Base-by-base conservation (phyloP, 495 filamentous ascomycete species). In the Neurospora intermedia region DNA sequence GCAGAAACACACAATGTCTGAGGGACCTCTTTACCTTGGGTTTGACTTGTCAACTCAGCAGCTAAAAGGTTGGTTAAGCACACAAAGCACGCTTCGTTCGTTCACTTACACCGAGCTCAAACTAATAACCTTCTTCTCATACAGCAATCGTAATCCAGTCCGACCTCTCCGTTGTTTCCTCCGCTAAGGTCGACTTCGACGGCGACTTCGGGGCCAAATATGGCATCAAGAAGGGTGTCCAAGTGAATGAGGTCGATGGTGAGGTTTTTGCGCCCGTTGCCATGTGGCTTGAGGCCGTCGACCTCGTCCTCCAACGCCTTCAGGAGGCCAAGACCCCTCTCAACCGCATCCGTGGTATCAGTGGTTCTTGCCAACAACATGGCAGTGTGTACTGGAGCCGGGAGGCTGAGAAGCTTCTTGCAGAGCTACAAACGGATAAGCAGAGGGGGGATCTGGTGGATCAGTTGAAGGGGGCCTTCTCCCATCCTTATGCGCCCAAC, bases 41-140 rank as follows among this genome's bases (percentile, higher is more conserved):
- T 95, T 98, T 80, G 95, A 99, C 81, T 91, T 99, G 69, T 97
- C 94, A 38, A 98, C 96, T 72, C 96, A 98, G 82, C 94, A 97
- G 80, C 85, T 98, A 39, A 99, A 99, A 87, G 93, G 92, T 87
- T 75, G 73, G 82, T 80, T 31, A 18, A 20, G 40, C 74, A 41
- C 66, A 71, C 20, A 6, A 54, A 3, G 20, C 48, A 27, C 0
- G 11, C 27, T 18, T 66, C 27, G 3, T 35, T 31, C 15, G 13
- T 66, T 42, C 71, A 72, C 71, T 43, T 69, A 48, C 31, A 73
- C 41, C 5, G 35, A 40, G 15, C 13, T 13, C 23, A 38, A 38
- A 41, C 38, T 69, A 59, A 62, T 27, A 35, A 27, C 16, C 16
- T 31, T 70, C 20, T 59, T 69, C 35, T 8, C 40, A 18, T 54